A percentile compares a stretch with the other conserved stretches of the same genome.
These are phyloP conservation scores for Platanthera zijinensis DNA, from an alignment of 106 monocot species.

Conservation along the genomic window DNA sequence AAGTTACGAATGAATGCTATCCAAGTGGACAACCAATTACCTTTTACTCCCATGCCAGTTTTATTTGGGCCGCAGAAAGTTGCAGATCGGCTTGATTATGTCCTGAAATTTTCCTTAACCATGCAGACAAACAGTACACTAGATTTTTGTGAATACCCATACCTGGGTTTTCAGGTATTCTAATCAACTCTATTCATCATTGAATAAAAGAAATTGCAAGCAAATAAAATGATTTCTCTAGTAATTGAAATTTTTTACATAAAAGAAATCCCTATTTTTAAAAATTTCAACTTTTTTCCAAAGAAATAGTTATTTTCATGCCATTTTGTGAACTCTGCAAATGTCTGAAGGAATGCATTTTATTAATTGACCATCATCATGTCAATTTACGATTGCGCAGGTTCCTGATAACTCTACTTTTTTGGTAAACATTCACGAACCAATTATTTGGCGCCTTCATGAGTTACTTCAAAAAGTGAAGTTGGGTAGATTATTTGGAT, in stretches of 20 bases:
- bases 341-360: background rate
- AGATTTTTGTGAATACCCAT: slow-evolving; percentile 75
- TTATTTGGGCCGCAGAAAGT: slow-evolving; percentile 55
- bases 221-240: too few species aligned
- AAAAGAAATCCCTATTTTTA: background rate
- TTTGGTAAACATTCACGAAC: slow-evolving; percentile 92
- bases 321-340: background rate
- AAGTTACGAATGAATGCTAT: slow-evolving; percentile 69
- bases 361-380: background rate
- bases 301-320: background rate
- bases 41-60: slow-evolving; percentile 95
- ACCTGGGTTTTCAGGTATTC: slow-evolving; percentile 74
- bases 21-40: slow-evolving; percentile 88
- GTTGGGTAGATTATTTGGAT: slow-evolving; percentile 38
- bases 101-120: slow-evolving; percentile 74
- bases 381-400: slow-evolving; percentile 21
- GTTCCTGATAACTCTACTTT: slow-evolving; percentile 69
- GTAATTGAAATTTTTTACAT: background rate
- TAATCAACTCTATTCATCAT: background rate
- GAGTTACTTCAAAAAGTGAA: slow-evolving; percentile 82
- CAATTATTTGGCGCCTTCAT: slow-evolving; percentile 96
- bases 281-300: background rate
- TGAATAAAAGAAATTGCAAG: background rate
- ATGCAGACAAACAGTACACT: slow-evolving; percentile 72
- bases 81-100: slow-evolving; percentile 55